Conservation (phyloP, 2,329 filamentous ascomycete genomes). For the Ramularia endophylla region DNA sequence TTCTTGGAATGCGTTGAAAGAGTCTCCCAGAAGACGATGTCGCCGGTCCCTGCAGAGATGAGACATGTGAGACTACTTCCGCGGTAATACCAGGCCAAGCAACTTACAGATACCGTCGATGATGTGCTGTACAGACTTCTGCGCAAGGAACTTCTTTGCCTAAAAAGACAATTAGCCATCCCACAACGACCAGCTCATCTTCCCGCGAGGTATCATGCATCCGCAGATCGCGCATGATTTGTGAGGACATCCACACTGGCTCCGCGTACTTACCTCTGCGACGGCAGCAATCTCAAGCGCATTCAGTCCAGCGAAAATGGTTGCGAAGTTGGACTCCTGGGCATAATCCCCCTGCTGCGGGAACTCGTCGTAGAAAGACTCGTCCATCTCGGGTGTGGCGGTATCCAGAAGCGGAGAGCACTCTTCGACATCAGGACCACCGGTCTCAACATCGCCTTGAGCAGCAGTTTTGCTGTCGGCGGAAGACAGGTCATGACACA, state of each 20-base stretch:
- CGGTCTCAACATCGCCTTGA: conserved; percentile 1
- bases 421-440: conserved; percentile 12
- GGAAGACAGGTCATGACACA: conserved; percentile 63
- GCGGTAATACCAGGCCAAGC: too few relatives aligned
- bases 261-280: conserved; percentile 42
- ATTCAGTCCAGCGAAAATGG: conserved; percentile 72
- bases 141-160: conserved; percentile 78
- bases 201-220: too few relatives aligned
- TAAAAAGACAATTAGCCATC: too few relatives aligned
- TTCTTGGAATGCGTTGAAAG: conserved; percentile 69
- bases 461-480: conserved; percentile 14
- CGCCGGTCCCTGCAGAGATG: conserved; percentile 41
- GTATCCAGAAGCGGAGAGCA: conserved; percentile 18
- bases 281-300: conserved; percentile 82
- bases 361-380: conserved; percentile 23
- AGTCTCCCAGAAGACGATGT: conserved; percentile 81
- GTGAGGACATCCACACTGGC: too few relatives aligned
- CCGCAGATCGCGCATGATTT: too few relatives aligned
- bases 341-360: conserved; percentile 12
- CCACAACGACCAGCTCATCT: too few relatives aligned
- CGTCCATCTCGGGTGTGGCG: conserved; percentile 9
- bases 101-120: conserved; percentile 73
- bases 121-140: conserved; percentile 74
- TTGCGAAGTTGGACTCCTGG: conserved; percentile 38
- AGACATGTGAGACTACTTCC: too few relatives aligned